Evolutionary conservation across 2,329 filamentous ascomycete genomes (phyloP).

Genomic region (Trichoderma afroharzianum): DNA sequence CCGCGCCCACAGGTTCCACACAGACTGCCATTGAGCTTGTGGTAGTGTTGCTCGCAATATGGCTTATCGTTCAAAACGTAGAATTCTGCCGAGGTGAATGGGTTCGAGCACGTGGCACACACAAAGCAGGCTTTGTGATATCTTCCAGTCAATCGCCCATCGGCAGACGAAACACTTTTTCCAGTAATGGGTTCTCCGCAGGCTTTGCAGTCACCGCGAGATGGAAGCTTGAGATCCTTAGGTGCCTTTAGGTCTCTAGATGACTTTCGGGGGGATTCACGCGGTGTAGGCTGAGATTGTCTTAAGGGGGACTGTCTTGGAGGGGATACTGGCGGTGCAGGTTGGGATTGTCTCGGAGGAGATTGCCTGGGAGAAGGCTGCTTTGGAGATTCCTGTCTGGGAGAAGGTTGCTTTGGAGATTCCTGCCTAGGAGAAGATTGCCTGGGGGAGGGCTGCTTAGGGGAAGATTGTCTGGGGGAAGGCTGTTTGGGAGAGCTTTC

Average conservation of each 20-base stretch:
- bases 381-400: not conserved
- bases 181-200: constrained; percentile 76
- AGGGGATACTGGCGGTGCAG: not conserved
- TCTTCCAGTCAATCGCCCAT: constrained; percentile 84
- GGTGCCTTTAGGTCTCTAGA: constrained; percentile 27
- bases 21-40: constrained; percentile 82
- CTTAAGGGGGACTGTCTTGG: not conserved
- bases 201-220: constrained; percentile 76
- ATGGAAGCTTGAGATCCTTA: constrained; percentile 40
- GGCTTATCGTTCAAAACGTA: constrained; percentile 86
- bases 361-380: not conserved
- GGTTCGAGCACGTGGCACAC: constrained; percentile 75
- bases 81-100: constrained; percentile 85
- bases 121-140: constrained; percentile 97
- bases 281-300: not conserved
- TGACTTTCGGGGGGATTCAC: not conserved
- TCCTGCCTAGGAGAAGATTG: not conserved
- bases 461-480: not conserved
- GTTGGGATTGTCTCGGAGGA: not conserved
- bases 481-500: constrained; percentile 15
- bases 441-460: not conserved
- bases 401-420: not conserved
- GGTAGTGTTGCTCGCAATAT: constrained; percentile 90
- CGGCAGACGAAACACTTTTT: constrained; percentile 90
- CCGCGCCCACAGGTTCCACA: constrained; percentile 76